Base-by-base conservation (phyloP, 1,284 basidiomycete genomes). In the Tilletia walkeri region DNA sequence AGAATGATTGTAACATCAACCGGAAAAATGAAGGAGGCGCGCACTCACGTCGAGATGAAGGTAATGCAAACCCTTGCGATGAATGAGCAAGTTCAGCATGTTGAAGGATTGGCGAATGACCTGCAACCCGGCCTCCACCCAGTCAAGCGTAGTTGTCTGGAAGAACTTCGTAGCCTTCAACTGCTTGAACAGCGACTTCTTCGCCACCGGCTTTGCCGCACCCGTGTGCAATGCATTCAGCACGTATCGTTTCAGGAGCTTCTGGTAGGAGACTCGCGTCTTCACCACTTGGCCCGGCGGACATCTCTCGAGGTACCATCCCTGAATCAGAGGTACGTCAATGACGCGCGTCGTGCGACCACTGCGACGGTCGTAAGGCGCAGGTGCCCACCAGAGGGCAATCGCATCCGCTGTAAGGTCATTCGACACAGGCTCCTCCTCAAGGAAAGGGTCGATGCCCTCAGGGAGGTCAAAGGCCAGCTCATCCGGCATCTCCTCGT, bases 81-180 rank as follows among this genome's bases (percentile, higher is more conserved):
- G 96, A 79, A 99, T 99, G 72, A 99, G 88, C 45, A 99, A 87
- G 85, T 99, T 99, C 75, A 99, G 87, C 96, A 99, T 99, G 86
- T 99, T 99, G 87, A 97, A 99, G 45, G 95, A 95, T 84, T 99
- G 96, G 76, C 95, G 87, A 86, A 94, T 96, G 69, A 99, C 96
- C 86, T 99, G 96, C 73, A 99, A 86, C 81, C 96, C 96, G 3
- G 95, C 96, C 85, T 99, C 96, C 41, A 99, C 95, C 96, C 96
- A 99, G 85, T 99, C 96, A 78, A 99, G 86, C 75, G 89, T 93
- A 6, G 96, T 99, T 24, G 92, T 93, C 86, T 99, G 96, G 90
- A 99, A 99, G 87, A 99, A 99, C 86, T 99, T 99, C 73, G 96
- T 99, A 61, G 92, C 91, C 86, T 98, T 98, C 71, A 99, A 87